A percentile compares a stretch with the other conserved stretches of the same genome.
phyloP scores from a whole-genome alignment of 2,329 filamentous ascomycete species.

The Pseudogymnoascus sp. region DNA sequence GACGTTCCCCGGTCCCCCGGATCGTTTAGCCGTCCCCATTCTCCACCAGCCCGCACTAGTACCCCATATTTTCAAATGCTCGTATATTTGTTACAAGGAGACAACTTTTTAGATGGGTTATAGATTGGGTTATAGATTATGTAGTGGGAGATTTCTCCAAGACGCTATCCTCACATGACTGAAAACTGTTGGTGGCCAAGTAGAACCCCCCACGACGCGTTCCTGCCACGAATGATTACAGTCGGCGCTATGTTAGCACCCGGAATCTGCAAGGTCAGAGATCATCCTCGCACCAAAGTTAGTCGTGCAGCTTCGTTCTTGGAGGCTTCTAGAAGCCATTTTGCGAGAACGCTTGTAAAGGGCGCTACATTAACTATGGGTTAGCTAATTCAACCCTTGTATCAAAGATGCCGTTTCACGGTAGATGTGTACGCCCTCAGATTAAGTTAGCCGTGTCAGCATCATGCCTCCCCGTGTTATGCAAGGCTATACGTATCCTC shows the following conservation, averaged over 20 bases:
- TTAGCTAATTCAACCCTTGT: background rate
- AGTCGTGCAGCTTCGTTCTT: background rate
- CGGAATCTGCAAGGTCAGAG: background rate
- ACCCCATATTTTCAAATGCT: background rate
- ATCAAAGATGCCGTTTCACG: background rate
- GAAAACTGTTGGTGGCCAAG: background rate
- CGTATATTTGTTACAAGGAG: background rate
- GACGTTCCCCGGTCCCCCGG: background rate
- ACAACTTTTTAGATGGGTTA: background rate
- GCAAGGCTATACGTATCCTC: background rate
- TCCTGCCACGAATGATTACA: background rate
- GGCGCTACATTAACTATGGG: background rate
- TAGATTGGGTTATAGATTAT: background rate
- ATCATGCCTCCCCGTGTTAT: background rate
- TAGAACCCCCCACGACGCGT: background rate
- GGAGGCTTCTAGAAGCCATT: background rate
- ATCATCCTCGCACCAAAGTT: background rate
- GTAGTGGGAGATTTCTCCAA: background rate
- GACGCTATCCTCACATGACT: background rate
- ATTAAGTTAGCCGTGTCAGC: background rate
- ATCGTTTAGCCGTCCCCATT: background rate
- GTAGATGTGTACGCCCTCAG: background rate
- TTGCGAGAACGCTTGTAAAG: background rate
- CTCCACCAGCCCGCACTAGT: background rate
- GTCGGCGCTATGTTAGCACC: background rate